phyloP scores from a whole-genome alignment of 495 filamentous ascomycete species.

The Diplogelasinospora grovesii region DNA sequence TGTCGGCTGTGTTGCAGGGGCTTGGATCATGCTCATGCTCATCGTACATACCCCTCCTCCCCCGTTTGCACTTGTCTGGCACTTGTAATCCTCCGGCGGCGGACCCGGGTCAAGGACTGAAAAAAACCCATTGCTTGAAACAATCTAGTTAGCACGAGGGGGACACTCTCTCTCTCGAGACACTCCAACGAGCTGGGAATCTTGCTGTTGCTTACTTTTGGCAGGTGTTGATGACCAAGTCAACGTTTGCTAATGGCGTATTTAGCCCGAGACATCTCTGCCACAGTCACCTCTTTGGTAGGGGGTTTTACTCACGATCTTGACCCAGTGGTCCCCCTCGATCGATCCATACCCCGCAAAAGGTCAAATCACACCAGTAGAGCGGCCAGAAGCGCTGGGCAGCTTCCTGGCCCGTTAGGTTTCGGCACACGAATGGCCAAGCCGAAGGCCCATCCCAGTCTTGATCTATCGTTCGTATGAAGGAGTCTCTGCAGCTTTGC shows the following conservation, averaged over 20 bases:
- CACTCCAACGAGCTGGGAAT: too few species aligned
- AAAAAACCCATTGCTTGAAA: constrained; percentile 28
- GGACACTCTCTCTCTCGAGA: too few species aligned
- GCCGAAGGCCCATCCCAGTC: constrained; percentile 12
- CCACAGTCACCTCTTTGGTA: neutral
- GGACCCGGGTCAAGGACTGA: constrained; percentile 35
- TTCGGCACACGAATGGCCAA: constrained; percentile 14
- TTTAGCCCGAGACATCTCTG: constrained; percentile 16
- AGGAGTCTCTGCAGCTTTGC: constrained; percentile 18
- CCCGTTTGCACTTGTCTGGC: constrained; percentile 9
- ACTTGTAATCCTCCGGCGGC: constrained; percentile 18
- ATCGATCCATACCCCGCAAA: constrained; percentile 35
- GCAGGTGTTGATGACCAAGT: constrained; percentile 42
- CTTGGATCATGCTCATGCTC: too few species aligned
- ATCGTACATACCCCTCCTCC: too few species aligned
- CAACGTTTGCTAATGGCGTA: constrained; percentile 31
- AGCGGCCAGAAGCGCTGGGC: constrained; percentile 28
- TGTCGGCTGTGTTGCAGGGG: too few species aligned
- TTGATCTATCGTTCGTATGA: constrained; percentile 9
- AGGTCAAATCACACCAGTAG: constrained; percentile 41
- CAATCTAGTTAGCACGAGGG: neutral
- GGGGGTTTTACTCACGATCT: constrained; percentile 35
- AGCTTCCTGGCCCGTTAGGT: constrained; percentile 10
- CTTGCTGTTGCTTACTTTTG: constrained; percentile 37
- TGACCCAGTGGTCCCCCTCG: constrained; percentile 21